Evolutionary conservation across 805 yeast species (phyloP), one percentile per base, ranked within the genome.

Genomic region (Hyphopichia homilentoma): DNA sequence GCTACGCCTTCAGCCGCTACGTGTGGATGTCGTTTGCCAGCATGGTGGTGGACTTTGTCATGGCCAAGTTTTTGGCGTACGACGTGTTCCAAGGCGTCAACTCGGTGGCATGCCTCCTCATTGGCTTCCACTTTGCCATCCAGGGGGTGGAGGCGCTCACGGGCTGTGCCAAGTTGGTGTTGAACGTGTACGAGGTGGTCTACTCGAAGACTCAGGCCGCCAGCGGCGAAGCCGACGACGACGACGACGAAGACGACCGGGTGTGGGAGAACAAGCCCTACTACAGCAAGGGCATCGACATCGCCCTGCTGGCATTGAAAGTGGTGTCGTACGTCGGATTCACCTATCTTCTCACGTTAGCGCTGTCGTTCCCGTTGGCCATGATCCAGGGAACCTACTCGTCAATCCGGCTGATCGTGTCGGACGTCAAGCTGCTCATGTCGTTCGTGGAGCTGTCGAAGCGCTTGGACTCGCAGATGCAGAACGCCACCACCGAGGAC

Each of bases 51-150:
- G 93, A 86, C 56, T 60, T 68, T 39, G 48, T 58, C 15, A 55
- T 79, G 37, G 74, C 84, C 18, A 64, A 64, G 30, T 58, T 71
- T 16, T 73, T 84, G 44, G 70, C 79, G n/a, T 74, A 75, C 41
- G 75, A 70, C 40, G 65, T 74, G 1, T 74, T 74, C 40, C 68
- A 65, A 34, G 71, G 71, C 22, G 59, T 60, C 42, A 77, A 62
- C 33, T 58, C 84, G 13, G 73, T 77, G 28, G 68, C 76, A 3
- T 77, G 77, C 44, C 59, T 84, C 25, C 67, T 81, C 33, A 80
- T 85, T 53, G 89, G 88, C 1, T 80, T 85, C 52, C 93, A 85
- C 47, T 81, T 81, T 48, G 80, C 83, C 3, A 62, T 85, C 36
- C 63, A 81, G 38, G 71, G 75, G 15, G 65, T 81, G 20, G 80